Evolutionary conservation across 805 yeast genomes (phyloP).

Genomic region (Kluyveromyces nonfermentans): DNA sequence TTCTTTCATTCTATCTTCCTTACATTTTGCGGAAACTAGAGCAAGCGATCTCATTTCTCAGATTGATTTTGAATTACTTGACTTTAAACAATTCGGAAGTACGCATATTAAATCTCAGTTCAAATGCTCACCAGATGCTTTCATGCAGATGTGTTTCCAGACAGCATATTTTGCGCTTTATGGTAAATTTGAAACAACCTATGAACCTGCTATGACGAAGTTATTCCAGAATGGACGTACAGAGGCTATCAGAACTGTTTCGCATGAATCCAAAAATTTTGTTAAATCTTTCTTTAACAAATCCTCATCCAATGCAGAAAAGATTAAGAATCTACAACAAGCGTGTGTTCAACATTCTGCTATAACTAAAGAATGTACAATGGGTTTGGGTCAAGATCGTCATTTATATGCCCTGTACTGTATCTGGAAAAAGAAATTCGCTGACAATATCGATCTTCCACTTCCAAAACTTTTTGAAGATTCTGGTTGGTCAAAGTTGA

Average conservation of each 20-base stretch:
- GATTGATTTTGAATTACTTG: conserved; percentile 75
- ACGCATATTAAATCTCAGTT: conserved; percentile 61
- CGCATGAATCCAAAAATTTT: conserved; percentile 68
- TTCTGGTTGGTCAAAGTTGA: conserved; percentile 78
- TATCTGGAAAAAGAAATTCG: conserved; percentile 53
- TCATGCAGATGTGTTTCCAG: conserved; percentile 88
- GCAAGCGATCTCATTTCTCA: conserved; percentile 81
- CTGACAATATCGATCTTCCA: conserved; percentile 20
- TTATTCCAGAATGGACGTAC: conserved; percentile 82
- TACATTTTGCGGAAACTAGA: conserved; percentile 86
- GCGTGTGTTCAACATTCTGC: conserved; percentile 67
- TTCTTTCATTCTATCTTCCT: conserved; percentile 63
- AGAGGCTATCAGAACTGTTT: conserved; percentile 82
- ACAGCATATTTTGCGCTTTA: conserved; percentile 86
- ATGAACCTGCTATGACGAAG: conserved; percentile 96
- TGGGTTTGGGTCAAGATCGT: conserved; percentile 86
- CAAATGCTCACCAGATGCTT: conserved; percentile 91
- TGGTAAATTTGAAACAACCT: conserved; percentile 88
- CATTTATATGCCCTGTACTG: conserved; percentile 82
- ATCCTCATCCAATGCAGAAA: conserved; percentile 47
- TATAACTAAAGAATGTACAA: conserved; percentile 58
- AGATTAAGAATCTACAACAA: conserved; percentile 43
- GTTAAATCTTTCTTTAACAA: conserved; percentile 78
- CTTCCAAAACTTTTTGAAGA: conserved; percentile 77
- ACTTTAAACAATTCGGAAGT: conserved; percentile 62